A percentile compares a stretch with the other conserved stretches of the same genome.
These are phyloP conservation scores for Psidium friedrichsthalianum DNA, from an alignment of 345 rosid species.

Conservation along the genomic window DNA sequence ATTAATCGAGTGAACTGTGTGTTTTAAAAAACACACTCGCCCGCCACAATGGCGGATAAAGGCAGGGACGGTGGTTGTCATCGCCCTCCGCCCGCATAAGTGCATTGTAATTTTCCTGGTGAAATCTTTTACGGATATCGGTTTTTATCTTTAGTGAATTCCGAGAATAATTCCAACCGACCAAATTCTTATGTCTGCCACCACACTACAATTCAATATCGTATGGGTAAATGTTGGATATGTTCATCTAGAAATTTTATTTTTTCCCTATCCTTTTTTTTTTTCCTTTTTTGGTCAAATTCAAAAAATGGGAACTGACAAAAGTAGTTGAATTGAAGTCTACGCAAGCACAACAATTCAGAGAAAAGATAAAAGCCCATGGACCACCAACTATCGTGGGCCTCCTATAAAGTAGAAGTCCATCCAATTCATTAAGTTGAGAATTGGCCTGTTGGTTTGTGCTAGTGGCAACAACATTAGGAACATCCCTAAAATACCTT, in stretches of 20 bases:
- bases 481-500: not conserved
- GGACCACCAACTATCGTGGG: not conserved
- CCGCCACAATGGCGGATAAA: not conserved
- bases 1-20: not conserved
- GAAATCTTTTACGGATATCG: no score
- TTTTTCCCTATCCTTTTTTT: not conserved
- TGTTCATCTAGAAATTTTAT: not conserved
- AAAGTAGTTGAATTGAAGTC: not conserved
- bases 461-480: not conserved
- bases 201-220: not conserved
- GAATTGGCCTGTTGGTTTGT: not conserved
- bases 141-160: not conserved
- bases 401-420: not conserved
- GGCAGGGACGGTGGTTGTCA: not conserved
- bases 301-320: not conserved
- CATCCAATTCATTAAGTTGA: not conserved
- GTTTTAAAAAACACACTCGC: no score
- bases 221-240: not conserved
- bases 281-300: not conserved
- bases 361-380: not conserved
- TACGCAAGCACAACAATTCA: not conserved
- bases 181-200: not conserved
- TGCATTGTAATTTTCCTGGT: not conserved
- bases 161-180: not conserved
- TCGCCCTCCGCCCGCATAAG: not conserved